Evolutionary conservation across 441 rosid genomes (phyloP), one percentile per base, ranked within the genome.

Genomic region (Populus hybrid): DNA sequence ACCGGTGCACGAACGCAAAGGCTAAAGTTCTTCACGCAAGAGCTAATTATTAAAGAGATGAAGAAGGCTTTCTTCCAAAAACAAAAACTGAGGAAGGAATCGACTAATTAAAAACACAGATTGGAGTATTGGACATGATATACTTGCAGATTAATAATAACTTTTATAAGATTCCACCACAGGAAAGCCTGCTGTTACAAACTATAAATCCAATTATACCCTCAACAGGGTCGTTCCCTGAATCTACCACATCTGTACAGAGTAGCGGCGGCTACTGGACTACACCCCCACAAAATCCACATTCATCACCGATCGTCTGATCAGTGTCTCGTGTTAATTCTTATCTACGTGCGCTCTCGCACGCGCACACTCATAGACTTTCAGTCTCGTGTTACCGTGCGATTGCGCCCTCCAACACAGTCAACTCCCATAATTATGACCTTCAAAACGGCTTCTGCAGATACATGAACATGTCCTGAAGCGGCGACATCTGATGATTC

Each of bases 401-500:
- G 73, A 75, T 46, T 8, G 66, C 66, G 5, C 12, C 2, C 6
- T 19, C n/a, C 23, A 35, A 5, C 19, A 11, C 16, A 6, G 11
- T 24, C 24, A 4, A 12, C 26, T 28, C 21, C 50, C 53, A 36
- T 21, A 23, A 3, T 16, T 4, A 3, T 0, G 24, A 10, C 11
- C 11, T 65, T 82, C 74, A 92, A 71, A 88, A 91, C 5, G 94
- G 91, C 85, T 84, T 83, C 82, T 82, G 92, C 76, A 80, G 75
- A 85, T 87, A 85, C 88, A 79, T 84, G 82, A 92, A 91, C 75
- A 93, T 87, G 76, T 92, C 98, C 82, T 89, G 86, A 78, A 88
- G 79, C 72, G 93, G 88, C 81, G 87, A 88, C 87, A 92, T 76
- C 86, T 90, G 95, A 71, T 82, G 78, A 53, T 63, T 83, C 23